A percentile compares a stretch with the other conserved stretches of the same genome.
phyloP scores from a whole-genome alignment of 2,329 filamentous ascomycete genomes.

The Colletotrichum sp. region DNA sequence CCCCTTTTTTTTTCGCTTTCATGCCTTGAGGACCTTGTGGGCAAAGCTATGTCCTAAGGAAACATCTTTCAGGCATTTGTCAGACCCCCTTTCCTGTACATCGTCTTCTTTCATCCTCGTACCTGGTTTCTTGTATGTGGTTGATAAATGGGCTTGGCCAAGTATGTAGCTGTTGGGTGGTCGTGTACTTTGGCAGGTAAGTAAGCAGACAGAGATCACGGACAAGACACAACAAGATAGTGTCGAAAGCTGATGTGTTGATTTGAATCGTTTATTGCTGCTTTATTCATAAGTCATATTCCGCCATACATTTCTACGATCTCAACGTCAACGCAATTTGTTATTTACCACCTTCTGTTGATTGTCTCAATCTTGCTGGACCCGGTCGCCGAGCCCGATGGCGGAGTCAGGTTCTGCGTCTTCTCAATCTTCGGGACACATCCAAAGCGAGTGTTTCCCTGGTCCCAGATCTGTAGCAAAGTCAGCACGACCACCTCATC shows the following conservation, averaged over 20 bases:
- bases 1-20: neutral
- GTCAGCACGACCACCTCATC: neutral
- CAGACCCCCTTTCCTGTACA: neutral
- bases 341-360: neutral
- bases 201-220: neutral
- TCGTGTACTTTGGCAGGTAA: neutral
- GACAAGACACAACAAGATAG: neutral
- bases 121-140: neutral
- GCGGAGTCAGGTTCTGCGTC: neutral
- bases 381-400: neutral
- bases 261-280: neutral
- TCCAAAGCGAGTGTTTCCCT: conserved; percentile 14
- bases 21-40: neutral
- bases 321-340: fast-evolving
- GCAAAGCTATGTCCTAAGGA: neutral
- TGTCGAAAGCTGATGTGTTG: neutral
- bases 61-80: neutral
- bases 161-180: neutral
- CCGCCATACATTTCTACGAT: neutral
- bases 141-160: neutral
- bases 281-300: neutral
- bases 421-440: conserved; percentile 15
- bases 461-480: conserved; percentile 10
- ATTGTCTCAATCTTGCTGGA: neutral
- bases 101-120: neutral